Percentiles rank a stretch among this genome's conserved stretches.
These are phyloP conservation scores for Candida pseudoviswanathii DNA, from an alignment of 1,139 yeast species.

Conservation along the genomic window DNA sequence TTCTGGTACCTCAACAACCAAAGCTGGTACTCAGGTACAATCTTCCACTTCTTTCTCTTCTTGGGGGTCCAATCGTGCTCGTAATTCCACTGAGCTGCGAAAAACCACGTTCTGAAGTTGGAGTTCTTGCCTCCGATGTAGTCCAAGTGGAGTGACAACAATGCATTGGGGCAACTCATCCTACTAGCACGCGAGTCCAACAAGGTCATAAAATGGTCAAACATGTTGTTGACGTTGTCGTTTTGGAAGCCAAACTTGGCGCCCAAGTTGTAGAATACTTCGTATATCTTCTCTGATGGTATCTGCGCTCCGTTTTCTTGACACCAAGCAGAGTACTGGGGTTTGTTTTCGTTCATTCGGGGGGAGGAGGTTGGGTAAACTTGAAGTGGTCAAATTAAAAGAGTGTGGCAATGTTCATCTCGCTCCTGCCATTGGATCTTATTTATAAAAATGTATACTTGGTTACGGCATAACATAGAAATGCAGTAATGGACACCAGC, in stretches of 20 bases:
- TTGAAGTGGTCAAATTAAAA: too few species aligned
- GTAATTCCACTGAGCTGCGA: slow-evolving; percentile 28
- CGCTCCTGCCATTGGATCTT: too few species aligned
- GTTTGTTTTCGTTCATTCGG: slow-evolving; percentile 6
- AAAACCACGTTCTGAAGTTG: slow-evolving; percentile 46
- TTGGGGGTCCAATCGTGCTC: slow-evolving; percentile 14
- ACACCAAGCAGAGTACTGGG: slow-evolving; percentile 38
- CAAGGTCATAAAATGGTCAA: slow-evolving; percentile 40
- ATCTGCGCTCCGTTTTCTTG: slow-evolving; percentile 30
- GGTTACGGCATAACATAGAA: background rate
- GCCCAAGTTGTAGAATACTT: slow-evolving; percentile 24
- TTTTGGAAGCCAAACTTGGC: slow-evolving; percentile 35
- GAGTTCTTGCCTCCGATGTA: slow-evolving; percentile 45
- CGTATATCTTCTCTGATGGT: slow-evolving; percentile 22
- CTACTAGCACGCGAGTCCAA: slow-evolving; percentile 45
- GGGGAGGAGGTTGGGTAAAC: background rate
- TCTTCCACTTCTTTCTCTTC: slow-evolving; percentile 5
- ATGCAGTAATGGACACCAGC: background rate
- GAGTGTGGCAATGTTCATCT: too few species aligned
- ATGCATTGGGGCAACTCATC: slow-evolving; percentile 35
- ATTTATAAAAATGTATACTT: background rate
- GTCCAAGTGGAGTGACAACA: slow-evolving; percentile 41
- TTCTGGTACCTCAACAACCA: slow-evolving; percentile 22
- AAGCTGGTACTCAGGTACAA: slow-evolving; percentile 15
- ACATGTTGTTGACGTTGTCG: slow-evolving; percentile 40